A percentile compares a stretch with the other conserved stretches of the same genome.
Evolutionary conservation across 2,329 filamentous ascomycete species (phyloP).

Genomic region (Apiospora pterosperma): DNA sequence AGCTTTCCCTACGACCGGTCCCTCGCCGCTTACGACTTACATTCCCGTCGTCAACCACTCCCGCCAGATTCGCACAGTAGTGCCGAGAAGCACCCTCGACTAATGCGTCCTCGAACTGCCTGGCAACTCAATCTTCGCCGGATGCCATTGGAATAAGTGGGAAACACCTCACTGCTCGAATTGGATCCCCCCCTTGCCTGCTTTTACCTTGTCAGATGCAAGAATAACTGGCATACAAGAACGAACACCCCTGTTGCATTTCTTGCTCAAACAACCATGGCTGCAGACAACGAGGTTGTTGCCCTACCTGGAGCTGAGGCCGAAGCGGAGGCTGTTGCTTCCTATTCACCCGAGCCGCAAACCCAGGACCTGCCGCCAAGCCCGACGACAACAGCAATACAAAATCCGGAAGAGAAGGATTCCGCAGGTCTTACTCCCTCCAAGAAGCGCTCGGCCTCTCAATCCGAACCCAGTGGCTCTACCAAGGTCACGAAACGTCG

Average conservation of each 20-base stretch:
- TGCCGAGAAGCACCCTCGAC: constrained; percentile 9
- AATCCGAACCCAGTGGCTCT: constrained; percentile 29
- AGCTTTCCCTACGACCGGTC: constrained; percentile 2
- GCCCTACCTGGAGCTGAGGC: background rate
- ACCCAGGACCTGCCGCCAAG: background rate
- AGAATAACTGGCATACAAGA: constrained; percentile 7
- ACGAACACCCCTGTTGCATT: constrained; percentile 19
- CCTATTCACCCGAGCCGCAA: background rate
- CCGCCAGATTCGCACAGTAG: background rate
- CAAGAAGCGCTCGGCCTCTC: constrained; percentile 29
- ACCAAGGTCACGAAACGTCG: constrained; percentile 67
- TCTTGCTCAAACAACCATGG: constrained; percentile 8
- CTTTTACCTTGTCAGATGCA: constrained; percentile 6
- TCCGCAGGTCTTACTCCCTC: background rate
- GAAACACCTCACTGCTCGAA: background rate
- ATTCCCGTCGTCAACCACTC: constrained; percentile 3
- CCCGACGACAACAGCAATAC: background rate
- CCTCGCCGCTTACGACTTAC: constrained; percentile 18
- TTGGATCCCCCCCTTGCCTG: background rate
- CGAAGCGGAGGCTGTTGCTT: background rate
- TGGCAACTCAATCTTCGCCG: constrained; percentile 5
- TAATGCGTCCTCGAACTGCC: constrained; percentile 8
- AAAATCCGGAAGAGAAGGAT: background rate
- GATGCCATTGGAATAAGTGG: constrained; percentile 1
- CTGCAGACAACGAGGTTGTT: background rate